These are phyloP conservation scores for Alternaria sp. DNA, from an alignment of 2,329 filamentous ascomycete genomes.

Conservation along the genomic window DNA sequence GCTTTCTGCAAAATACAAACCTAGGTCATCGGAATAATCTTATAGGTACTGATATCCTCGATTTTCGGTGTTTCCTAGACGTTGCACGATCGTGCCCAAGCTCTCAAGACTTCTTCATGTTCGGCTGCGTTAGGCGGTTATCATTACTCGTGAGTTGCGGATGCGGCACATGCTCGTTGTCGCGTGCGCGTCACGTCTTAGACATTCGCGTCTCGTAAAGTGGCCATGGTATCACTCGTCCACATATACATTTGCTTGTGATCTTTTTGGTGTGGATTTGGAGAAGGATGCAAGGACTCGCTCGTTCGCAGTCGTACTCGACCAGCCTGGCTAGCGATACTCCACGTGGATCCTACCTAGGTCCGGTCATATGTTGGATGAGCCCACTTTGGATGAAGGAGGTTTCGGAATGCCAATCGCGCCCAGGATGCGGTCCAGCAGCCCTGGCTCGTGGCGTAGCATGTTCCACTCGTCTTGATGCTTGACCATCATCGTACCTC, in stretches of 20 bases:
- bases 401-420: slow-evolving; percentile 42
- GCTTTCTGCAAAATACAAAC: not conserved
- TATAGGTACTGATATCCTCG: not conserved
- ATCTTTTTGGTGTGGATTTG: not conserved
- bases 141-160: not conserved
- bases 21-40: not conserved
- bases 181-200: slow-evolving; percentile 5
- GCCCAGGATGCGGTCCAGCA: slow-evolving; percentile 54
- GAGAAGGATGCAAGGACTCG: not conserved
- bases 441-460: slow-evolving; percentile 49
- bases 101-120: not conserved
- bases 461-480: slow-evolving; percentile 60
- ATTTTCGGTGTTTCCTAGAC: not conserved
- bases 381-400: not conserved
- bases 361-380: slow-evolving; percentile 3
- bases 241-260: not conserved
- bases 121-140: not conserved
- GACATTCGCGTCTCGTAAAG: not conserved
- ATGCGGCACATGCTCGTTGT: slow-evolving; percentile 4
- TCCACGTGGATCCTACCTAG: not conserved
- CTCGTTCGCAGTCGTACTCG: not conserved
- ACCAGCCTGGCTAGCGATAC: not conserved
- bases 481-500: slow-evolving; percentile 66
- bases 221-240: not conserved
- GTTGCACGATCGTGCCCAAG: not conserved